Percentiles rank a stretch among this genome's conserved stretches.
Conservation (phyloP, 495 filamentous ascomycete genomes). For the Aspergillus affinis region DNA sequence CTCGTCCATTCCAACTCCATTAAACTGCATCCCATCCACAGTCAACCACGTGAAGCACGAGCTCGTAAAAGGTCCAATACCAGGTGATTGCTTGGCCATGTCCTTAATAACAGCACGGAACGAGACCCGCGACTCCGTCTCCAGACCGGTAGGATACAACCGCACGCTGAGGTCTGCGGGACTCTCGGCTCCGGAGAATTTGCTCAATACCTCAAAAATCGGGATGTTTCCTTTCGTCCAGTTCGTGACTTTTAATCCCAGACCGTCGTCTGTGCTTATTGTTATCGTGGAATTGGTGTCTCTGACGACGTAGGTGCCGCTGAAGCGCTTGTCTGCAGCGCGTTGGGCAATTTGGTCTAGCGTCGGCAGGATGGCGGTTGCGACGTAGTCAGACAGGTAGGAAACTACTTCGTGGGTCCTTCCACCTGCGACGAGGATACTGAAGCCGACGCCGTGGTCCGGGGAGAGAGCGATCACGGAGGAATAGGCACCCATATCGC, state of each 20-base stretch:
- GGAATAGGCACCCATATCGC: slow-evolving; percentile 40
- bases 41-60: slow-evolving; percentile 23
- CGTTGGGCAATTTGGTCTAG: slow-evolving; percentile 30
- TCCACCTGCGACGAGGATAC: slow-evolving; percentile 27
- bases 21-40: slow-evolving; percentile 28
- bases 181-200: too few species aligned
- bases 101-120: slow-evolving; percentile 9
- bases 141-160: slow-evolving; percentile 3
- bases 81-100: not conserved
- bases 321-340: slow-evolving; percentile 21
- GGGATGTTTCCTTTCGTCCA: not conserved
- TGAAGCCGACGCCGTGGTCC: slow-evolving; percentile 43
- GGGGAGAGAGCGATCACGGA: slow-evolving; percentile 36
- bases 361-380: slow-evolving; percentile 32
- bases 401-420: too few species aligned
- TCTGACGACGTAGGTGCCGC: not conserved
- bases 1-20: slow-evolving; percentile 24
- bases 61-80: slow-evolving; percentile 18
- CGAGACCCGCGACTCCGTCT: not conserved
- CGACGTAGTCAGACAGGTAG: slow-evolving; percentile 22
- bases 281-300: not conserved
- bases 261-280: not conserved
- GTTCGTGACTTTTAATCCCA: not conserved
- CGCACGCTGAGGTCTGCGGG: not conserved
- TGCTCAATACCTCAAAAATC: not conserved